phyloP scores from a whole-genome alignment of 225 moss, liverwort and hornwort genomes.

The Marchantia polymorpha region DNA sequence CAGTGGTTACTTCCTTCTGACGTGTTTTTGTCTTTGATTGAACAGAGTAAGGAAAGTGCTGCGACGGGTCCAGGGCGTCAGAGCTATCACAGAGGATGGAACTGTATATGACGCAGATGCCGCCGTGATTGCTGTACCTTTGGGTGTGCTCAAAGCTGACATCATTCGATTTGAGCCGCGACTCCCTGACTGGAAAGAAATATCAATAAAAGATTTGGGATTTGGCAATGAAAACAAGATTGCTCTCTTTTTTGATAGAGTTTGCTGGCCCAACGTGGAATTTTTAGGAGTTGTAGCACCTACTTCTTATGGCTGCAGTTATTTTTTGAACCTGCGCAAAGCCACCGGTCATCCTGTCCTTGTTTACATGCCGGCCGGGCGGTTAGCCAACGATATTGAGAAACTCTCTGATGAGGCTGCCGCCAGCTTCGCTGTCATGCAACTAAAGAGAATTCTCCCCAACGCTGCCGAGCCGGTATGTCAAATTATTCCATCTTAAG shows the following conservation, averaged over 20 bases:
- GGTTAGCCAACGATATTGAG: constrained; percentile 90
- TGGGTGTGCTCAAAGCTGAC: constrained; percentile 78
- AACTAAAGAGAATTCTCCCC: constrained; percentile 90
- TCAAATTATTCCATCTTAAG: background rate
- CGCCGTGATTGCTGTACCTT: constrained; percentile 79
- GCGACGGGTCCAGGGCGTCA: constrained; percentile 61
- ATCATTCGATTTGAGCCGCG: constrained; percentile 66
- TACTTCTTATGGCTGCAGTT: constrained; percentile 97
- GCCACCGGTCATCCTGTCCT: constrained; percentile 98
- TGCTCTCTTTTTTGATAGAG: constrained; percentile 84
- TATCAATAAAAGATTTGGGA: constrained; percentile 73
- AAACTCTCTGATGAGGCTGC: constrained; percentile 79
- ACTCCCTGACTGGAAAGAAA: constrained; percentile 91
- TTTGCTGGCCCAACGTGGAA: constrained; percentile 97
- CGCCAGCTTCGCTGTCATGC: constrained; percentile 81
- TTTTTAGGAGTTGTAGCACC: constrained; percentile 92
- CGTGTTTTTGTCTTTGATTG: background rate
- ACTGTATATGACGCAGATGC: constrained; percentile 85
- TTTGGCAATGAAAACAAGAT: constrained; percentile 98
- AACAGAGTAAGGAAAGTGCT: constrained; percentile 73
- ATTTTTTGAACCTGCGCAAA: constrained; percentile 97
- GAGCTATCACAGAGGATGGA: constrained; percentile 74
- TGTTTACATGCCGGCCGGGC: constrained; percentile 98
- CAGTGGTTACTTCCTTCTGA: background rate
- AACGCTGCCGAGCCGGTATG: constrained; percentile 86